Evolutionary conservation across 176 grass and related monocot species (phyloP), one percentile per base, ranked within the genome.

Genomic region (Oryza punctata): DNA sequence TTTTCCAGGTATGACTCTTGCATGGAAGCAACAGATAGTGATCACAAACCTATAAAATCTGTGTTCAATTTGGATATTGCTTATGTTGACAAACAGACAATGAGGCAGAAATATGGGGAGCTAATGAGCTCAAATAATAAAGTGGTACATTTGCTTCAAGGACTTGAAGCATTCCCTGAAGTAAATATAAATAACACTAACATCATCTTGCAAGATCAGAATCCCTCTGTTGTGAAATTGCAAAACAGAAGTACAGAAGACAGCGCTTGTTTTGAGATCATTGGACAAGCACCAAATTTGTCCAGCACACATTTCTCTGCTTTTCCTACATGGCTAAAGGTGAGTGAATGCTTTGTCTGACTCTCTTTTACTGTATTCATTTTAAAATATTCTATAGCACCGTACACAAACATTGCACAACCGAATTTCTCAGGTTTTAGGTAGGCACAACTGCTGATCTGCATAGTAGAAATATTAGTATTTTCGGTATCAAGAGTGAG

Each of bases 1-100:
- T 67, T 89, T 76, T 81, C 65, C 83, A 98, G 96, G 83, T 98
- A 98, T 21, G 87, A 95, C 85, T 85, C 96, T 82, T 98, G 96
- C 82, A 98, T 98, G 92, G 91, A 98, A 85, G 93, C 65, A 63
- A 90, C 52, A 23, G 92, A 94, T 54, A 95, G 92, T 91, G 96
- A 98, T 87, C 96, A 98, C 73, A 98, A 95, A 76, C 96, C 96
- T 76, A 69, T 95, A 61, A 98, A 88, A 82, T 93, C 91, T 33
- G 79, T 98, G 21, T 90, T 98, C 45, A 90, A 91, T 98, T 81
- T 98, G 64, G 89, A 93, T 87, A 91, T 98, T 87, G 88, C 92
- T 82, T 77, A 88, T 82, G 57, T 90, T 6, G 82, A 95, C 75
- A 94, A 98, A 83, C 41, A 82, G 72, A 78, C 71, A 72, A 93